Percentiles rank a stretch among this genome's conserved stretches.
Evolutionary conservation across 176 grass and related monocot species (phyloP).

Genomic region (Tuctoria greenei): DNA sequence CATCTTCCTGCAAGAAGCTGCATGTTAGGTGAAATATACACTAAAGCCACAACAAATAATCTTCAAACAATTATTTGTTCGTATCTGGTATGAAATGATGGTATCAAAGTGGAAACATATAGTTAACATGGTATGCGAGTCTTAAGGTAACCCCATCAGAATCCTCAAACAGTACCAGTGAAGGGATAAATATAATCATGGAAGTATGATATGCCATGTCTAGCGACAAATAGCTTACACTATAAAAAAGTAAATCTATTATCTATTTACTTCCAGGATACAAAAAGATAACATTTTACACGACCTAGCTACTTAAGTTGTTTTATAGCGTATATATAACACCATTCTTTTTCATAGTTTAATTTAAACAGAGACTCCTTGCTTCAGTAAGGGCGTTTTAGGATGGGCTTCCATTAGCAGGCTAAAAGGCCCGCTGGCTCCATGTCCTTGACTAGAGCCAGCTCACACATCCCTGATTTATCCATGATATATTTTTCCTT

Average conservation of each 20-base stretch:
- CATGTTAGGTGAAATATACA: slow-evolving; percentile 27
- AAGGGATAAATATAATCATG: background rate
- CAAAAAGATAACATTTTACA: background rate
- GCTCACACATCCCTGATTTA: too few relatives aligned
- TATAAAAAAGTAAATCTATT: too few relatives aligned
- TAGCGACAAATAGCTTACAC: too few relatives aligned
- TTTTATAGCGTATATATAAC: slow-evolving; percentile 12
- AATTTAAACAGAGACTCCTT: slow-evolving; percentile 18
- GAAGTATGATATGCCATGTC: background rate
- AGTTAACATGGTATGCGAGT: background rate
- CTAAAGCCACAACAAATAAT: slow-evolving; percentile 22
- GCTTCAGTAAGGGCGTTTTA: too few relatives aligned
- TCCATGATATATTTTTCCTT: too few relatives aligned
- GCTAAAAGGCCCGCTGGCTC: too few relatives aligned
- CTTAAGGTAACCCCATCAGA: background rate
- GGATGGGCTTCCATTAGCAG: too few relatives aligned
- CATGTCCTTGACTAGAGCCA: too few relatives aligned
- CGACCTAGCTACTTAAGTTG: background rate
- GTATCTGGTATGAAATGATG: slow-evolving; percentile 3
- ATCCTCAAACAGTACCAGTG: background rate
- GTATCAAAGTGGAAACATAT: background rate
- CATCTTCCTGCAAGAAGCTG: slow-evolving; percentile 69
- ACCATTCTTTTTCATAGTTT: background rate
- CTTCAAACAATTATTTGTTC: slow-evolving; percentile 8
- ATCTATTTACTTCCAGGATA: background rate